Conservation (phyloP, 108 stramenopile species). For the Nannochloropsis gaditana region DNA sequence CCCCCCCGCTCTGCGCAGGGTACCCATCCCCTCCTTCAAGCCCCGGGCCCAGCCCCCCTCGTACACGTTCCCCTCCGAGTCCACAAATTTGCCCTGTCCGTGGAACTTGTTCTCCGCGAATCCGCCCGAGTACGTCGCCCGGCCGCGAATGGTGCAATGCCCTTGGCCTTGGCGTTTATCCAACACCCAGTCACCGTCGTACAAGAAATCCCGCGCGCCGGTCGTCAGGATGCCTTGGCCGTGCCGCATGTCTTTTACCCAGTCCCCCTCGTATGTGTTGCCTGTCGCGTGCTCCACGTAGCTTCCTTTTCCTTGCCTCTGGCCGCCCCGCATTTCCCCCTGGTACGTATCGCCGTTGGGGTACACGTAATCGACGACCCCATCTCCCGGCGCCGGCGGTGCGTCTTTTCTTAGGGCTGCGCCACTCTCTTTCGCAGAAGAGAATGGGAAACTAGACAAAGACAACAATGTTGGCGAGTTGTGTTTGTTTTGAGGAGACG, state of each 20-base stretch:
- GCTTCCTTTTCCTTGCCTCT: conserved; percentile 35
- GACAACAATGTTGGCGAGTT: background rate
- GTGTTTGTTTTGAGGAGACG: conserved; percentile 14
- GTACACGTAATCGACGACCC: conserved; percentile 22
- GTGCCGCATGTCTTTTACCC: conserved; percentile 33
- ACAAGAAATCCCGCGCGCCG: conserved; percentile 41
- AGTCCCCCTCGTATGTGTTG: conserved; percentile 43
- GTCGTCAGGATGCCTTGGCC: conserved; percentile 45
- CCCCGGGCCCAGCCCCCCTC: conserved; percentile 43
- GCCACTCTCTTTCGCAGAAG: background rate
- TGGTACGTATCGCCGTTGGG: conserved; percentile 35
- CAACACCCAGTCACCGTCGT: conserved; percentile 47
- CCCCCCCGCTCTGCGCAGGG: conserved; percentile 24
- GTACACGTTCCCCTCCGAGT: conserved; percentile 47
- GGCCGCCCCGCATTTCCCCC: conserved; percentile 24
- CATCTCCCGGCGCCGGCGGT: conserved; percentile 23
- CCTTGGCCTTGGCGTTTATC: conserved; percentile 39
- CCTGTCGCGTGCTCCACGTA: conserved; percentile 38
- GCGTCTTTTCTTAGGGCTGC: conserved; percentile 27
- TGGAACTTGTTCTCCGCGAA: conserved; percentile 49
- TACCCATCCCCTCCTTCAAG: conserved; percentile 35
- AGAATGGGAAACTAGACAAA: background rate
- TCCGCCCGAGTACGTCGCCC: conserved; percentile 46
- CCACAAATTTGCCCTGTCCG: conserved; percentile 39
- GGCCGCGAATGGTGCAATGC: conserved; percentile 40